phyloP scores from a whole-genome alignment of 1,139 yeast species.

The Saccharomyces hybrid region DNA sequence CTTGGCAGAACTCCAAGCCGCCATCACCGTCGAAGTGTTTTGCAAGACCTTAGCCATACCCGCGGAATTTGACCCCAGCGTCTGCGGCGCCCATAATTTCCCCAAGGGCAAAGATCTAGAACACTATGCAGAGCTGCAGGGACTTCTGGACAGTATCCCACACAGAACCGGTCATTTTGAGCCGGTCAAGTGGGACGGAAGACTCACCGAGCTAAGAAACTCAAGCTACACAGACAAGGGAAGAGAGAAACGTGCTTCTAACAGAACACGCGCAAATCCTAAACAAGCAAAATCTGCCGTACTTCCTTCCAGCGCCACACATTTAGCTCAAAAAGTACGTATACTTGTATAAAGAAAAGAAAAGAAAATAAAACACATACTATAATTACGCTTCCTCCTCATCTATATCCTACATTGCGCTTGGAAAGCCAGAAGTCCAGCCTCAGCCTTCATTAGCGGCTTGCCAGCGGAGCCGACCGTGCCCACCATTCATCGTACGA shows the following conservation, averaged over 20 bases:
- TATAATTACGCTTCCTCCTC: background rate
- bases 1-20: constrained; percentile 51
- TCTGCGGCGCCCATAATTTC: constrained; percentile 1
- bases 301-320: constrained; percentile 2
- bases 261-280: constrained; percentile 3
- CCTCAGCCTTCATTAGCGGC: background rate
- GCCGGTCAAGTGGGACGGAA: constrained; percentile 5
- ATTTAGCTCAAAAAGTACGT: background rate
- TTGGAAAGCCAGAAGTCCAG: background rate
- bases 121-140: constrained; percentile 2
- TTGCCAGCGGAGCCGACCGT: background rate
- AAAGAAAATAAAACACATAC: too few relatives aligned
- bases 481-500: background rate
- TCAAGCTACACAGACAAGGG: constrained; percentile 2
- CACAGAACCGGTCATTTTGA: background rate
- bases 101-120: constrained; percentile 4
- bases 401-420: background rate
- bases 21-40: constrained; percentile 50
- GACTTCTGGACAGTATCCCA: background rate
- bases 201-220: constrained; percentile 1
- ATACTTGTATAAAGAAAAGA: background rate
- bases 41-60: constrained; percentile 34
- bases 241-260: constrained; percentile 3
- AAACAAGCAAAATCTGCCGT: background rate
- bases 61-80: background rate